Percentiles rank a stretch among this genome's conserved stretches.
Evolutionary conservation across 106 monocot genomes (phyloP).

Genomic region (Agapanthus africanus): DNA sequence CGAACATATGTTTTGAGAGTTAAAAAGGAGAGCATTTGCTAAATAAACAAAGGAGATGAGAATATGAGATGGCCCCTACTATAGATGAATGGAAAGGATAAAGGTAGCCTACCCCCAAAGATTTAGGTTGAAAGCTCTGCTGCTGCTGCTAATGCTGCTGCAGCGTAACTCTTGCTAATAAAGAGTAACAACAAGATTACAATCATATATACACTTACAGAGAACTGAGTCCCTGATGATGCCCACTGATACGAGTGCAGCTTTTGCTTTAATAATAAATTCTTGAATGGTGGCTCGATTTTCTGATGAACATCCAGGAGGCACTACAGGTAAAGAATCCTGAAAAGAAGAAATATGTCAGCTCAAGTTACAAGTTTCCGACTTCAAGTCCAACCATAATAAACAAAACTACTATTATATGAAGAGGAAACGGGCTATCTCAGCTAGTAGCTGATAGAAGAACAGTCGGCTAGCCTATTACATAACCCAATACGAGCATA

Average conservation of each 20-base stretch:
- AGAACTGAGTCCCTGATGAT: conserved; percentile 72
- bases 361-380: conserved; percentile 3
- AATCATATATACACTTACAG: conserved; percentile 29
- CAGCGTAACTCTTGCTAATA: neutral
- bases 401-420: neutral
- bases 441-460: no score
- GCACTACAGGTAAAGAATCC: conserved; percentile 69
- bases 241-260: conserved; percentile 91
- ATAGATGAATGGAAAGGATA: neutral
- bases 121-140: no score
- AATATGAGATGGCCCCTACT: no score
- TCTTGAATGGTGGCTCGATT: conserved; percentile 51
- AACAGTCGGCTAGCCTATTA: no score
- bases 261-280: conserved; percentile 75
- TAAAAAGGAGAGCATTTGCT: neutral
- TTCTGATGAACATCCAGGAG: conserved; percentile 82
- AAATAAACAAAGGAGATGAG: neutral
- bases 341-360: conserved; percentile 26
- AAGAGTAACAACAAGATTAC: neutral
- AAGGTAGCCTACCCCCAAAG: neutral
- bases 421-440: no score
- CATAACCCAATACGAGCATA: no score
- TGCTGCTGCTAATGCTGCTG: no score
- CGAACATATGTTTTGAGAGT: neutral
- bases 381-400: neutral